Percentiles rank a stretch among this genome's conserved stretches.
phyloP scores from a whole-genome alignment of 2,329 filamentous ascomycete genomes.

The Neoarthrinium moseri region DNA sequence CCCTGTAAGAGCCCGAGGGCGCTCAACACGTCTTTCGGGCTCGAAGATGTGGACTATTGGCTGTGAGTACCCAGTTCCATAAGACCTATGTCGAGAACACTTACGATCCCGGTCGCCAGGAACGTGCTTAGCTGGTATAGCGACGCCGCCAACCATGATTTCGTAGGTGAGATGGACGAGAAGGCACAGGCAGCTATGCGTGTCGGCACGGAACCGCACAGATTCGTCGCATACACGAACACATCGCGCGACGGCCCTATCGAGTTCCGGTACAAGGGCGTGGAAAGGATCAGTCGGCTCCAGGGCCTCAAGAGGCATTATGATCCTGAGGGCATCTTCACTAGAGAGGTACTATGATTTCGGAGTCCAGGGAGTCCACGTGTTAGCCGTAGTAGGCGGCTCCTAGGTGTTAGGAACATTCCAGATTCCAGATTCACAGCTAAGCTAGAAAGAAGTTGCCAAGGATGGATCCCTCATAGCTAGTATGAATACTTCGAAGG shows the following conservation, averaged over 20 bases:
- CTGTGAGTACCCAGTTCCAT: slow-evolving; percentile 2
- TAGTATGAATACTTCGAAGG: no score
- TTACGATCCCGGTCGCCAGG: background rate
- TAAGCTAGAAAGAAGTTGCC: no score
- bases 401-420: no score
- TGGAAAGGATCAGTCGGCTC: background rate
- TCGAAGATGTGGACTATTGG: no score
- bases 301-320: background rate
- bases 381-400: no score
- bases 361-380: no score
- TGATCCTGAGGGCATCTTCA: background rate
- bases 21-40: no score
- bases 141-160: background rate
- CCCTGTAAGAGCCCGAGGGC: background rate
- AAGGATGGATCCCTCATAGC: no score
- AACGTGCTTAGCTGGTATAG: slow-evolving; percentile 4
- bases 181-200: background rate
- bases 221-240: background rate
- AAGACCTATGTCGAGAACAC: background rate
- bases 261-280: background rate
- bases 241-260: background rate
- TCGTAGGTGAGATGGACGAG: background rate
- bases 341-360: background rate
- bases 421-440: no score
- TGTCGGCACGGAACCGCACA: background rate